A percentile compares a stretch with the other conserved stretches of the same genome.
Conservation (phyloP, 116 monocot genomes). For the Phalaenopsis hybrid region DNA sequence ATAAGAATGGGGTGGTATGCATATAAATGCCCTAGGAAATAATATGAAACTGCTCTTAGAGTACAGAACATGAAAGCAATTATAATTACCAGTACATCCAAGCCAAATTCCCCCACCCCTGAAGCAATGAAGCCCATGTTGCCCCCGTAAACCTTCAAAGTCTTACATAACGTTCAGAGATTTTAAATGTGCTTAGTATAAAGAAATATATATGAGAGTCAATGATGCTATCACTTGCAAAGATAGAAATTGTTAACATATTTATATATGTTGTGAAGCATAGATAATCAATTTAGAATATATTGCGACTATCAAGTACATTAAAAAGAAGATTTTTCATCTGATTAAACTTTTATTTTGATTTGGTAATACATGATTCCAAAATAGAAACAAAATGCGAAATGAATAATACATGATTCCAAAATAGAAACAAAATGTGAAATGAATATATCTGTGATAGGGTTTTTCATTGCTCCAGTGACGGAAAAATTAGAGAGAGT, state of each 20-base stretch:
- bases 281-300: too few relatives aligned
- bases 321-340: neutral
- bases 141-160: slow-evolving; percentile 48
- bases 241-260: neutral
- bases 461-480: too few relatives aligned
- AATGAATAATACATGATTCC: too few relatives aligned
- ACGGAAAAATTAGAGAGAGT: too few relatives aligned
- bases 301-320: too few relatives aligned
- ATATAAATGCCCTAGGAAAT: neutral
- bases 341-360: neutral
- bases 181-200: neutral
- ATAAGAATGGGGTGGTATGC: too few relatives aligned
- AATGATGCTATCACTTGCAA: neutral
- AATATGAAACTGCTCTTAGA: neutral
- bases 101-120: slow-evolving; percentile 54
- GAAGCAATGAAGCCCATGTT: slow-evolving; percentile 44
- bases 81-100: slow-evolving; percentile 48
- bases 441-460: too few relatives aligned
- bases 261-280: neutral
- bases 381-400: too few relatives aligned
- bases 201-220: neutral
- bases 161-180: neutral
- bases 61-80: neutral
- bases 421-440: too few relatives aligned
- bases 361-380: neutral